Evolutionary conservation across 2,329 filamentous ascomycete genomes (phyloP), one percentile per base, ranked within the genome.

Genomic region (Macroventuria anomochaeta): DNA sequence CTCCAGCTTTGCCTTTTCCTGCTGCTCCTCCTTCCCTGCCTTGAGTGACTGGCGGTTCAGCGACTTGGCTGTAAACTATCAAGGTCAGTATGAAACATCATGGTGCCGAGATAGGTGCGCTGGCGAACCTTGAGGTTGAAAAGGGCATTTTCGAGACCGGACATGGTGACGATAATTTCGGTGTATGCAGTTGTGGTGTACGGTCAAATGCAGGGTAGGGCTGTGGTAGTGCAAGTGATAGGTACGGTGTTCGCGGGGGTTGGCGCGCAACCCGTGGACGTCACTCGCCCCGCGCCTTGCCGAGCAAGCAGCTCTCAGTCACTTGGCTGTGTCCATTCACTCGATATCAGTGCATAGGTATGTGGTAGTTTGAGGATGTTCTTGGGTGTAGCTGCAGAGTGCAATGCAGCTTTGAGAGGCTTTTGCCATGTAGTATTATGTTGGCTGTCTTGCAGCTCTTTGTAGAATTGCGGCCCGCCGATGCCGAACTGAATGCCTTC

Each of bases 1-100:
- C 73, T 86, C 85, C 49, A 86, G 72, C 69, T 85, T 86, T 53
- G 81, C 77, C 68, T 85, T 84, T 75, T 87, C 84, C 1, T 80
- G 74, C 59, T 80, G 81, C 67, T 86, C 83, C 68, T 85, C 83
- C 67, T 86, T 85, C 52, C 79, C 80, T 23, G 84, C 83, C 71
- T 85, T 86, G 41, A 81, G 80, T 15, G 84, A 81, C 77, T 87
- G 83, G 59, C 84, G 76, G 67, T 85, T 85, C 48, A 87, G 80
- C 74, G 85, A 83, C 71, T 86, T 86, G 44, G 83, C 80, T 28
- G 84, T 86, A 75, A 86, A 85, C 83, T 84, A 63, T 26, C 38
- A 31, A 29, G 25, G 64, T 75, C 53, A 73, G 69, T 54, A 50
- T 40, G 34, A 26, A 37, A 43, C 20, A 29, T 29, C 26, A 32